A percentile compares a stretch with the other conserved stretches of the same genome.
phyloP scores from a whole-genome alignment of 192 early-diverging fungal genomes.

The Podila minutissima region DNA sequence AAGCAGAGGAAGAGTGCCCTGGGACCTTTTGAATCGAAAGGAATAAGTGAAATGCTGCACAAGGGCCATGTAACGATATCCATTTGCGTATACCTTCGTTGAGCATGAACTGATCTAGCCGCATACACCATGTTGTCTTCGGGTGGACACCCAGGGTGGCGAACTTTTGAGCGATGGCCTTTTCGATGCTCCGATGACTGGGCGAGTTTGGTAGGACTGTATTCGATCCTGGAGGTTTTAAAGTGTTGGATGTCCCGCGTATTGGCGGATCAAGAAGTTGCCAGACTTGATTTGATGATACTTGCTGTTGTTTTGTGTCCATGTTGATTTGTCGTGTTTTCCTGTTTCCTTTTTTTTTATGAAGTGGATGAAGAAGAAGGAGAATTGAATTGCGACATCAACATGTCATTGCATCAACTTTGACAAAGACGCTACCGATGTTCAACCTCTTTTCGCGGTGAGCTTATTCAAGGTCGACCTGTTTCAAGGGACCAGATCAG shows the following conservation, averaged over 20 bases:
- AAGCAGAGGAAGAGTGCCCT: constrained; percentile 60
- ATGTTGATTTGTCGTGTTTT: background rate
- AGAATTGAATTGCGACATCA: too few species aligned
- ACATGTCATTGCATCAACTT: too few species aligned
- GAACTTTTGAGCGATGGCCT: constrained; percentile 44
- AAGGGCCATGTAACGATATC: background rate
- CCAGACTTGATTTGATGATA: background rate
- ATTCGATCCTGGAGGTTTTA: background rate
- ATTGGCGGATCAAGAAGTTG: background rate
- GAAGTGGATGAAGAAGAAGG: background rate
- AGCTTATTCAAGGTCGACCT: too few species aligned
- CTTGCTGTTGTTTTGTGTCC: background rate
- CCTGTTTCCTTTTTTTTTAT: background rate
- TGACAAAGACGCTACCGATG: too few species aligned
- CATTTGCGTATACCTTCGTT: constrained; percentile 19
- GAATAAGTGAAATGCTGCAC: background rate
- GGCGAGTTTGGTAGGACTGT: constrained; percentile 18
- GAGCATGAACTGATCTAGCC: constrained; percentile 16
- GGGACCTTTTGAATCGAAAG: constrained; percentile 1
- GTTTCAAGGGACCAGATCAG: too few species aligned
- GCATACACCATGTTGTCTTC: constrained; percentile 10
- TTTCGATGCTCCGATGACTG: constrained; percentile 40
- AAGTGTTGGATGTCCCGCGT: background rate
- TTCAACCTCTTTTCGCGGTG: too few species aligned
- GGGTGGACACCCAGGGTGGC: constrained; percentile 30